Conservation (phyloP, 192 early-diverging fungal genomes). For the Mortierella antarctica region DNA sequence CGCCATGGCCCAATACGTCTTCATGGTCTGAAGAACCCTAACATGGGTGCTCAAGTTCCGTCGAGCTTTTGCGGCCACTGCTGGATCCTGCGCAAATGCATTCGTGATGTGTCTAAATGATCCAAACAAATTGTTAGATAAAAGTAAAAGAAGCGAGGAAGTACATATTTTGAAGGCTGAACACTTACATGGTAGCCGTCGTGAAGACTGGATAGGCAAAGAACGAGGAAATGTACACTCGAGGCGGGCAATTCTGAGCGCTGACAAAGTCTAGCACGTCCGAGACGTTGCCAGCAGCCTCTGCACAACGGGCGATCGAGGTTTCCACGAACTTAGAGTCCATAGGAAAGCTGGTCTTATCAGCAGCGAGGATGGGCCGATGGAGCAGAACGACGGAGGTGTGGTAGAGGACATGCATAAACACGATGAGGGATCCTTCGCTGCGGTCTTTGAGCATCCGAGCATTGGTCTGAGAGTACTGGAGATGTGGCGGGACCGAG, state of each 20-base stretch:
- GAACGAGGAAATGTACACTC: constrained; percentile 50
- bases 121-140: not conserved
- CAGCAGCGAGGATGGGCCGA: constrained; percentile 54
- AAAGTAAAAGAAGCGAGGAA: not conserved
- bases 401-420: constrained; percentile 59
- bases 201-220: constrained; percentile 62
- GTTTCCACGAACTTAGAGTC: constrained; percentile 47
- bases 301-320: constrained; percentile 55
- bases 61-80: constrained; percentile 52
- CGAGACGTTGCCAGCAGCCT: constrained; percentile 56
- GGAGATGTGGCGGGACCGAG: constrained; percentile 32
- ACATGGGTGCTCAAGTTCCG: constrained; percentile 53
- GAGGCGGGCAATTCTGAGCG: constrained; percentile 39
- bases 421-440: constrained; percentile 39
- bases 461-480: constrained; percentile 53
- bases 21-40: constrained; percentile 54
- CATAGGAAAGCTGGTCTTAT: constrained; percentile 36
- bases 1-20: constrained; percentile 63
- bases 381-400: constrained; percentile 60
- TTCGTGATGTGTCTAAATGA: constrained; percentile 54
- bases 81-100: constrained; percentile 53
- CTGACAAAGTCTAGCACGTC: constrained; percentile 39
- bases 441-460: constrained; percentile 13
- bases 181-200: constrained; percentile 58
- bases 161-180: not conserved